Conservation (phyloP, 192 early-diverging fungal species). For the Lunasporangiospora selenospora region DNA sequence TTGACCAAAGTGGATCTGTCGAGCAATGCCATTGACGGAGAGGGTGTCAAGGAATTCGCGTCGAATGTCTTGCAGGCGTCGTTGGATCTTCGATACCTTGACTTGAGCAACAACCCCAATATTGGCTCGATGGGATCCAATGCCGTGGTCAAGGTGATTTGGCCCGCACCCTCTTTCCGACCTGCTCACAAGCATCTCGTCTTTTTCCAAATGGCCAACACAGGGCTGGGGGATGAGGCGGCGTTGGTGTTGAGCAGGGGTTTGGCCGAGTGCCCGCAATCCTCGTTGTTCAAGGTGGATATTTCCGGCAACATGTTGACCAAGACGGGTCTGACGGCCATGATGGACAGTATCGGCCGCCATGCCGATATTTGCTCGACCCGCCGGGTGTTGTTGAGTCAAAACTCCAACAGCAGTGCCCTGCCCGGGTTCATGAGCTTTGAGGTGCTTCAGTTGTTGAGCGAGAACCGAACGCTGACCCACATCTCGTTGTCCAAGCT, state of each 20-base stretch:
- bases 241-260: conserved; percentile 12
- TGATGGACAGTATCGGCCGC: conserved; percentile 16
- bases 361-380: not conserved
- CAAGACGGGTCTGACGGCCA: conserved; percentile 22
- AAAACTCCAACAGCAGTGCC: conserved; percentile 1
- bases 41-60: conserved; percentile 36
- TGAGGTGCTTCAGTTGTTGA: conserved; percentile 24
- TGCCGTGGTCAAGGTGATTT: conserved; percentile 26
- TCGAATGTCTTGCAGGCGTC: conserved; percentile 20
- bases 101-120: conserved; percentile 35
- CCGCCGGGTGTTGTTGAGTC: conserved; percentile 19
- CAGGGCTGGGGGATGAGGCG: conserved; percentile 32
- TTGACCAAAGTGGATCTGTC: conserved; percentile 28
- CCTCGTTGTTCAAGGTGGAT: conserved; percentile 11
- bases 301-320: conserved; percentile 25
- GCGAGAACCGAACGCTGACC: conserved; percentile 16
- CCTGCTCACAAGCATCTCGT: conserved; percentile 15
- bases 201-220: conserved; percentile 26
- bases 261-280: too few species aligned
- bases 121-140: conserved; percentile 23
- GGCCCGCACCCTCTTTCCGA: conserved; percentile 19
- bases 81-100: conserved; percentile 18
- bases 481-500: conserved; percentile 25
- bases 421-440: conserved; percentile 16
- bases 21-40: conserved; percentile 20